Percentiles rank a stretch among this genome's conserved stretches.
Conservation (phyloP, 202 grass and related monocot species). For the Schoenoplectus tabernaemontani region DNA sequence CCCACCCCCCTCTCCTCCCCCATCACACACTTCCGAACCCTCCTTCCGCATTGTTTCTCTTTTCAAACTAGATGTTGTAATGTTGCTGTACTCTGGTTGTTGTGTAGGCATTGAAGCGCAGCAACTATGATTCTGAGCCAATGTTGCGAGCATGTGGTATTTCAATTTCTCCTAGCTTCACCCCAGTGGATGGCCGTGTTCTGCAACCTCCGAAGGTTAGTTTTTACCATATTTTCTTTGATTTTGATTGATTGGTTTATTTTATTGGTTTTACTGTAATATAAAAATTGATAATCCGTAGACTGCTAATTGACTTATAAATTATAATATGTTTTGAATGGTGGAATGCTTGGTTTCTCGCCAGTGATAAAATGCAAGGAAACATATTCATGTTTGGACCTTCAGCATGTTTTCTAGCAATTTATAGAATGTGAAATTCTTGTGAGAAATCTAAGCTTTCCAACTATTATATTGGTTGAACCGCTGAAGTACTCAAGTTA, state of each 20-base stretch:
- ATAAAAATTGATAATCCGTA: neutral
- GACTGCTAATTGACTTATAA: too few relatives aligned
- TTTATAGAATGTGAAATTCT: neutral
- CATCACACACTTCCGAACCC: too few relatives aligned
- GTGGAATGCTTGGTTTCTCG: neutral
- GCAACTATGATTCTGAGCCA: constrained; percentile 53
- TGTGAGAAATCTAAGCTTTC: neutral
- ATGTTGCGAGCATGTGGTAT: constrained; percentile 61
- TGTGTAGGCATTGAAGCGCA: constrained; percentile 39
- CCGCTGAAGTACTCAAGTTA: constrained; percentile 12
- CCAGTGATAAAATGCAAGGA: neutral
- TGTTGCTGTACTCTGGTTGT: neutral
- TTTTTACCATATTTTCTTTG: neutral
- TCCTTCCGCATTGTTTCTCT: too few relatives aligned
- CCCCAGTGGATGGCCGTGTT: constrained; percentile 67
- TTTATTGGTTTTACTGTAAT: neutral
- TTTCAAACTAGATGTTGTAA: neutral
- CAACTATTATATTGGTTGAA: neutral
- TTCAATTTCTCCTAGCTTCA: constrained; percentile 46
- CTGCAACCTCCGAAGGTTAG: constrained; percentile 64
- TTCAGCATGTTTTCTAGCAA: neutral
- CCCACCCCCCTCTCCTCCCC: too few relatives aligned
- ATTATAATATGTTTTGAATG: neutral
- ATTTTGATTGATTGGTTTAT: neutral
- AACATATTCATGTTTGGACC: neutral